Evolutionary conservation across 352 stramenopile genomes (phyloP).

Genomic region (Globisporangium irregulare): DNA sequence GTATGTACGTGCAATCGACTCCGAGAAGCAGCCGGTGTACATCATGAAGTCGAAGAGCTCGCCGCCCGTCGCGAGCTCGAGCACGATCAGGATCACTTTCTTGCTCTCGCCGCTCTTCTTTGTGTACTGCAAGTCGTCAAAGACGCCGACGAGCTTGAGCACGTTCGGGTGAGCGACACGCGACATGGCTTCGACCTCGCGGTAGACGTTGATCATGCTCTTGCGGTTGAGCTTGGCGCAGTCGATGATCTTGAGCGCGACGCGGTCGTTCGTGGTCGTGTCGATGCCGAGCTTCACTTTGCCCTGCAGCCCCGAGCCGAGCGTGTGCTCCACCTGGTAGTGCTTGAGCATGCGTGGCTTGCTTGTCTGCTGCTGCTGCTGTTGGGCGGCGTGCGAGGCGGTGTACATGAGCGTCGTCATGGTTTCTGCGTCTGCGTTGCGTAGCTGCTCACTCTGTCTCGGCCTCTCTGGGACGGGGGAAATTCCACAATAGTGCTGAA

Average conservation of each 20-base stretch:
- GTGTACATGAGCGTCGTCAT: slow-evolving; percentile 15
- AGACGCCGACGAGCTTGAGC: slow-evolving; percentile 72
- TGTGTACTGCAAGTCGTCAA: slow-evolving; percentile 64
- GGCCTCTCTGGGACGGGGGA: slow-evolving; percentile 10
- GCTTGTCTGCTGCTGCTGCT: not conserved
- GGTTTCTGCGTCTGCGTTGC: not conserved
- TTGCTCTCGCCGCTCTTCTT: slow-evolving; percentile 76
- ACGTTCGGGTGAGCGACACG: slow-evolving; percentile 81
- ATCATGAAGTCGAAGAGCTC: slow-evolving; percentile 94
- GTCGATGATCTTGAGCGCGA: slow-evolving; percentile 92
- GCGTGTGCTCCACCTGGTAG: slow-evolving; percentile 73
- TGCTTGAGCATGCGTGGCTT: slow-evolving; percentile 65
- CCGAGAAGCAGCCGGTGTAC: slow-evolving; percentile 89
- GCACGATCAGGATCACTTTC: slow-evolving; percentile 86
- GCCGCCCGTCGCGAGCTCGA: slow-evolving; percentile 84
- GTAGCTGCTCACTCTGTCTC: not conserved
- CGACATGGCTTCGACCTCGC: slow-evolving; percentile 90
- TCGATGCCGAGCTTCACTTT: slow-evolving; percentile 90
- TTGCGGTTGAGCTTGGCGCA: slow-evolving; percentile 78
- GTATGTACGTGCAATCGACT: slow-evolving; percentile 84
- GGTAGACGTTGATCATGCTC: slow-evolving; percentile 80
- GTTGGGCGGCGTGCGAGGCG: not conserved
- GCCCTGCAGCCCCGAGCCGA: slow-evolving; percentile 75
- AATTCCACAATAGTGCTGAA: slow-evolving; percentile 9
- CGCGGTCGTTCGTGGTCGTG: slow-evolving; percentile 65